These are phyloP conservation scores for Paramecium biaurelia DNA, from an alignment of 73 alveolate species.

Conservation along the genomic window DNA sequence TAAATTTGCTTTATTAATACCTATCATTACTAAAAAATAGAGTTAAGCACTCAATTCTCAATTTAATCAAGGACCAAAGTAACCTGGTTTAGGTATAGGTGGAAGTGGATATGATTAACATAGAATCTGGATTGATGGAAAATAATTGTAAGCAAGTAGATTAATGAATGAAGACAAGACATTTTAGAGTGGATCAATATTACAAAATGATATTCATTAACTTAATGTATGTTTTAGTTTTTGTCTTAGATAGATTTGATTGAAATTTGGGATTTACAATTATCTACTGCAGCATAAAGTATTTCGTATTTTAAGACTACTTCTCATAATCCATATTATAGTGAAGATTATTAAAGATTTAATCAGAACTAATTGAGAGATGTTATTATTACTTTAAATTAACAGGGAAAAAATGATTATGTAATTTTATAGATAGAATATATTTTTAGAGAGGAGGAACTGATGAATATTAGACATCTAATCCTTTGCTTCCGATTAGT, in stretches of 20 bases:
- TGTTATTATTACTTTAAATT: not conserved
- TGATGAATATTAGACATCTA: not conserved
- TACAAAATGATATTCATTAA: not conserved
- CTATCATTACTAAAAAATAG: not conserved
- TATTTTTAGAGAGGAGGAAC: not conserved
- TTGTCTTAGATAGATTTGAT: not conserved
- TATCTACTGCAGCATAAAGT: not conserved
- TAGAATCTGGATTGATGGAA: constrained; percentile 37
- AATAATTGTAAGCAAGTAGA: not conserved
- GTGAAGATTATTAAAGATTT: not conserved
- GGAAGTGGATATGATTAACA: constrained; percentile 19
- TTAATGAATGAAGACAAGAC: not conserved
- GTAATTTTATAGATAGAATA: not conserved
- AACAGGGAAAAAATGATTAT: not conserved
- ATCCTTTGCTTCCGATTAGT: not conserved
- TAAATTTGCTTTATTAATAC: constrained; percentile 10
- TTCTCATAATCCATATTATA: not conserved
- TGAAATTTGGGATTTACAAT: not conserved
- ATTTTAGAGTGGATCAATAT: not conserved
- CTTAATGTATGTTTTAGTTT: not conserved
- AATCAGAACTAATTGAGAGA: not conserved
- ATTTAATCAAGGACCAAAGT: not conserved
- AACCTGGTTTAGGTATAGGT: constrained; percentile 9
- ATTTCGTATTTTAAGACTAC: not conserved
- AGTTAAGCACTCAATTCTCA: not conserved